Conservation (phyloP, 345 rosid species). For the Gossypium bickii region DNA sequence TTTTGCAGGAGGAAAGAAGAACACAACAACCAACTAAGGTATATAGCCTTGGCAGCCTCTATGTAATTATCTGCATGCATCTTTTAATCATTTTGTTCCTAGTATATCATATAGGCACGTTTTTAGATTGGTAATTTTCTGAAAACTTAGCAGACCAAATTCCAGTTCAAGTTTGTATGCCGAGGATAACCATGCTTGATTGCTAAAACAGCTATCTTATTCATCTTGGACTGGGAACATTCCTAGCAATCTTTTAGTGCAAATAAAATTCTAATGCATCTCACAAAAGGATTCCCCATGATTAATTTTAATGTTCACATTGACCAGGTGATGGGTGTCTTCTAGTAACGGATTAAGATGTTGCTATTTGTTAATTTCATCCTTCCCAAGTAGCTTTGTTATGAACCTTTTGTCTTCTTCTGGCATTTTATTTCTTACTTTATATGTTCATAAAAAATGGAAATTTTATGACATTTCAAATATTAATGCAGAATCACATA, state of each 20-base stretch:
- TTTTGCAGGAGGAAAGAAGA: slow-evolving; percentile 31
- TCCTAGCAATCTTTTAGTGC: not conserved
- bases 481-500: slow-evolving; percentile 31
- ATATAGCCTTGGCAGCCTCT: not conserved
- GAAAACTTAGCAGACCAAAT: not conserved
- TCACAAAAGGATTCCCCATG: not conserved
- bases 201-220: not conserved
- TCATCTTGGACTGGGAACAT: not conserved
- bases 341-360: no score
- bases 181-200: not conserved
- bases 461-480: slow-evolving; percentile 18
- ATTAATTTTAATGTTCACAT: not conserved
- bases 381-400: not conserved
- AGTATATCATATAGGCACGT: not conserved
- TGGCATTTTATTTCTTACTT: not conserved
- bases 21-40: slow-evolving; percentile 46
- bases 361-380: not conserved
- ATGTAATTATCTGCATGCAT: not conserved
- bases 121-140: not conserved
- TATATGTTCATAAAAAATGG: not conserved
- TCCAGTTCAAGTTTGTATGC: not conserved
- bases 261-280: not conserved
- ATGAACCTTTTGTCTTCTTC: not conserved
- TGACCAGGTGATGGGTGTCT: not conserved
- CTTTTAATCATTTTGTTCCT: slow-evolving; percentile 1